Evolutionary conservation across 2,329 filamentous ascomycete genomes (phyloP).

Genomic region (Pleomassaria siparia): DNA sequence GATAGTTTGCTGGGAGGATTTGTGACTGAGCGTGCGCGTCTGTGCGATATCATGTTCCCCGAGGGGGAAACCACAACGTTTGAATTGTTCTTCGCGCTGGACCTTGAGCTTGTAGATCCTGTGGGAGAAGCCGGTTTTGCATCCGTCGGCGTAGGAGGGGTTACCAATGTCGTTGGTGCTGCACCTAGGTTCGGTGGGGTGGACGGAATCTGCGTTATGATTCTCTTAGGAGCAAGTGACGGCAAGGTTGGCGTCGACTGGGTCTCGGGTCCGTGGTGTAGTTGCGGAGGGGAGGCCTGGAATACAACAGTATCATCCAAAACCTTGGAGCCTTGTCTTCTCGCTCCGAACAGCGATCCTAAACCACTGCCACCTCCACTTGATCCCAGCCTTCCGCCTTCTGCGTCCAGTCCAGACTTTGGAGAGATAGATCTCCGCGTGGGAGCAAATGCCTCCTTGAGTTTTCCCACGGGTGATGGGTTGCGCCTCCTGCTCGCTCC

Average conservation of each 20-base stretch:
- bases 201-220: slow-evolving; percentile 44
- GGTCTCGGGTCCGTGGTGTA: slow-evolving; percentile 35
- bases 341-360: slow-evolving; percentile 46
- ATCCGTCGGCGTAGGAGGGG: slow-evolving; percentile 64
- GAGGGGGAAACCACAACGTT: slow-evolving; percentile 63
- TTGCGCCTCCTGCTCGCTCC: slow-evolving; percentile 54
- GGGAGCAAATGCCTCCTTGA: slow-evolving; percentile 69
- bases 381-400: slow-evolving; percentile 46
- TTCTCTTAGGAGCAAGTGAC: slow-evolving; percentile 29
- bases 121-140: slow-evolving; percentile 37
- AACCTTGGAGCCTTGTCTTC: slow-evolving; percentile 31
- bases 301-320: slow-evolving; percentile 25
- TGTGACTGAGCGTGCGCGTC: slow-evolving; percentile 60
- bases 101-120: slow-evolving; percentile 29
- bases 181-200: slow-evolving; percentile 47
- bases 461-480: slow-evolving; percentile 69
- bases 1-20: slow-evolving; percentile 81
- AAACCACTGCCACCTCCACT: slow-evolving; percentile 47
- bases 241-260: slow-evolving; percentile 29
- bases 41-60: slow-evolving; percentile 75
- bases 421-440: slow-evolving; percentile 32
- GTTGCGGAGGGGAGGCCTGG: slow-evolving; percentile 32
- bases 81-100: slow-evolving; percentile 37
- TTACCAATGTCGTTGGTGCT: slow-evolving; percentile 61
- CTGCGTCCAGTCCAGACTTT: slow-evolving; percentile 28